Evolutionary conservation across 2,329 filamentous ascomycete species (phyloP).

Genomic region (Pezicula rhizophila): DNA sequence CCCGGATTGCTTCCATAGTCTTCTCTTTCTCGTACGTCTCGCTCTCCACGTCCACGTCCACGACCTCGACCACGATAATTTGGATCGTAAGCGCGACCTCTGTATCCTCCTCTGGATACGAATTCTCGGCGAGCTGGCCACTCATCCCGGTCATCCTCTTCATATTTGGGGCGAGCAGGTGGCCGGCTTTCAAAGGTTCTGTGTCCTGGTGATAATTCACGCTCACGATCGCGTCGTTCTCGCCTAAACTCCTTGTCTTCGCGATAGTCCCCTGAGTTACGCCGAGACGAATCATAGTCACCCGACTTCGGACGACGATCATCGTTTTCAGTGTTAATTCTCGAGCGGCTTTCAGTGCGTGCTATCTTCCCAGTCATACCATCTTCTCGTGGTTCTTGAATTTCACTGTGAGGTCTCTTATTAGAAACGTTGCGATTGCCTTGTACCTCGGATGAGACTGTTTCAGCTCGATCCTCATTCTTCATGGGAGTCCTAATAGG

Average conservation of each 20-base stretch:
- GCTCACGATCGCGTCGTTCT: conserved; percentile 11
- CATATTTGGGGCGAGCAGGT: conserved; percentile 12
- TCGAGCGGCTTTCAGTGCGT: conserved; percentile 17
- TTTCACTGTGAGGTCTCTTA: conserved; percentile 23
- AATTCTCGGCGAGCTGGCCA: conserved; percentile 6
- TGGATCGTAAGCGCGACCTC: conserved; percentile 23
- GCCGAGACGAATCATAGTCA: conserved; percentile 13
- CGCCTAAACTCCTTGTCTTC: conserved; percentile 14
- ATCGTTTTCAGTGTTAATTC: conserved; percentile 15
- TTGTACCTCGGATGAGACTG: conserved; percentile 5
- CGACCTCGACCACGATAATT: conserved; percentile 22
- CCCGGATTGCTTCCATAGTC: not conserved
- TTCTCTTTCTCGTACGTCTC: conserved; percentile 5
- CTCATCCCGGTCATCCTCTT: conserved; percentile 15
- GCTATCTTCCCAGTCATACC: conserved; percentile 14
- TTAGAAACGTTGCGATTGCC: conserved; percentile 17
- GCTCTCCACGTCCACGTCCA: conserved; percentile 17
- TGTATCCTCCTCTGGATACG: conserved; percentile 17
- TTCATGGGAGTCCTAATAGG: conserved; percentile 13
- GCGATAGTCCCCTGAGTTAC: conserved; percentile 11
- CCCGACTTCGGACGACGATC: conserved; percentile 16
- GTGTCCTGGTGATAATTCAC: conserved; percentile 19
- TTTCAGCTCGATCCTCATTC: conserved; percentile 7
- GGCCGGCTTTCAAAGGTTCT: conserved; percentile 18
- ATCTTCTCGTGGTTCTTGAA: conserved; percentile 14